Evolutionary conservation across 495 filamentous ascomycete genomes (phyloP), one percentile per base, ranked within the genome.

Genomic region (Lophiostoma macrostomum): DNA sequence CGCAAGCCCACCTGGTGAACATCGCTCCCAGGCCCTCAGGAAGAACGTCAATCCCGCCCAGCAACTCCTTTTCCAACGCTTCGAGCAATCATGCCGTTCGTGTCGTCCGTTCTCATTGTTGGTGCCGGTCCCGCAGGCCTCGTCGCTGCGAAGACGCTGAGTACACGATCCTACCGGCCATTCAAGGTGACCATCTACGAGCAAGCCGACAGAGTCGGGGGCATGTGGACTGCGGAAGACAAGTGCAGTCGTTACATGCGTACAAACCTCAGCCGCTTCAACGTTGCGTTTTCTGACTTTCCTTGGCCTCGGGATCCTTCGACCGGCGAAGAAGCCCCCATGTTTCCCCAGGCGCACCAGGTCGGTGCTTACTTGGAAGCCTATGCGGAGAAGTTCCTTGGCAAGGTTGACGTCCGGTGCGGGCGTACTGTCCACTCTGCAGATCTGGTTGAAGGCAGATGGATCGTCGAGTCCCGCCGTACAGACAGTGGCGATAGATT

Each of bases 51-150:
- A n/a, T n/a, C n/a, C n/a, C n/a, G n/a, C n/a, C n/a, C n/a, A n/a
- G 29, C 29, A n/a, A 32, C 29, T 32, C 7, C n/a, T 32, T n/a
- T n/a, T 7, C 7, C 7, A 32, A 32, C n/a, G n/a, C 7, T 7
- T 32, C 29, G 29, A 32, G n/a, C n/a, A 7, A 7, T n/a, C 14
- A 22, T 42, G 12, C 25, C 22, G 13, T 16, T 7, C 7, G 67
- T 65, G 64, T 67, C 69, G 52, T 54, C 63, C 0, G 66, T 73
- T 30, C 50, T 63, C n/a, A 58, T 68, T 19, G 59, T 68, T 82
- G 90, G 90, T 41, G 88, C 85, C 42, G 90, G 90, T 1, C 88
- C 90, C 1, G 82, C 87, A 18, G 90, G 90, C 3, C 79, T 95
- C 12, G 84, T 86, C 24, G 83, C 87, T 1, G 88, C 89, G 52